Conservation (phyloP, 164 flowering plant species). For the Aristolochia californica region DNA sequence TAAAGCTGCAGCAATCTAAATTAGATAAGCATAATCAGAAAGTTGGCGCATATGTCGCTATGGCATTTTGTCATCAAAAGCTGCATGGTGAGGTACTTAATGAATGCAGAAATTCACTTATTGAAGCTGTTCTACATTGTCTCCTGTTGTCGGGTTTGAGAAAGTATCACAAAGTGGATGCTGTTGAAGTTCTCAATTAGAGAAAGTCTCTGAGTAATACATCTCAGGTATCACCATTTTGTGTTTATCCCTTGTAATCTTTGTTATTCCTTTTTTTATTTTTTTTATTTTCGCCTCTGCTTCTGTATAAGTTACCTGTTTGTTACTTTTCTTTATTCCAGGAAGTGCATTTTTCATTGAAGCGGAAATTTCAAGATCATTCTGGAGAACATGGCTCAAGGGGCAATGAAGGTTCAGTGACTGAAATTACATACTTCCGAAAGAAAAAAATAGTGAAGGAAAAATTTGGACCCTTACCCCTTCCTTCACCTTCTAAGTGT, state of each 20-base stretch:
- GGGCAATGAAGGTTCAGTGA: conserved; percentile 8
- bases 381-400: conserved; percentile 15
- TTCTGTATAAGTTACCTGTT: not conserved
- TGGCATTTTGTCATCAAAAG: conserved; percentile 64
- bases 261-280: not conserved
- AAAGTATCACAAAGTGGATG: conserved; percentile 12
- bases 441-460: conserved; percentile 40
- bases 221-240: conserved; percentile 2
- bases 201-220: not conserved
- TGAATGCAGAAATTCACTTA: conserved; percentile 36
- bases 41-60: conserved; percentile 36
- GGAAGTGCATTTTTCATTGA: conserved; percentile 16
- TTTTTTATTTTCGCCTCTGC: not conserved
- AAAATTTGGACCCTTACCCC: conserved; percentile 25
- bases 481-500: conserved; percentile 5
- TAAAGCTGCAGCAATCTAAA: conserved; percentile 25
- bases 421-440: conserved; percentile 38
- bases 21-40: conserved; percentile 24
- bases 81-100: conserved; percentile 52
- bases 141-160: conserved; percentile 22
- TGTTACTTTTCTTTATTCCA: conserved; percentile 16
- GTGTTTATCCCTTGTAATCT: not conserved
- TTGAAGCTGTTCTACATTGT: conserved; percentile 24
- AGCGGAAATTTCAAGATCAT: conserved; percentile 9
- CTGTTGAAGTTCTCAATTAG: conserved; percentile 20